Evolutionary conservation across 2,329 filamentous ascomycete genomes (phyloP).

Genomic region (Bipolaris zeicola): DNA sequence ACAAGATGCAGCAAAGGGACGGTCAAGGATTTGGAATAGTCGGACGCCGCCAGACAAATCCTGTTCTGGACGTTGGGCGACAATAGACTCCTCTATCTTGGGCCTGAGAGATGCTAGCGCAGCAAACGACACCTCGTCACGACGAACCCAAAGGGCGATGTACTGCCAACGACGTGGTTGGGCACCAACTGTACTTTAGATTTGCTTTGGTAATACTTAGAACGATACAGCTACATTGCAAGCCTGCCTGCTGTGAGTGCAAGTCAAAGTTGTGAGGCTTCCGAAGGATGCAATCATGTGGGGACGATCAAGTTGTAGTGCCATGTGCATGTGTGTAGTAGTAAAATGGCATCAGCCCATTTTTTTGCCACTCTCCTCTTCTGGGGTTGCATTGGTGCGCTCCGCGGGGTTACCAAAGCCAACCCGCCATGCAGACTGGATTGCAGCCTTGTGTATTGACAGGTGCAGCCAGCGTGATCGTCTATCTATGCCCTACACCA

Average conservation of each 20-base stretch:
- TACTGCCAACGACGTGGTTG: conserved; percentile 17
- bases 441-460: conserved; percentile 22
- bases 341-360: conserved; percentile 12
- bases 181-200: conserved; percentile 33
- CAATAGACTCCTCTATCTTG: conserved; percentile 15
- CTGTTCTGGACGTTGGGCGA: conserved; percentile 27
- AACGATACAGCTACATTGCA: conserved; percentile 25
- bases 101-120: conserved; percentile 23
- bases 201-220: conserved; percentile 19
- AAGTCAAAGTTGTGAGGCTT: conserved; percentile 1
- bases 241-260: conserved; percentile 4
- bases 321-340: neutral
- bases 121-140: conserved; percentile 27
- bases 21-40: conserved; percentile 17
- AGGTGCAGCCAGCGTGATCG: neutral
- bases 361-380: conserved; percentile 4
- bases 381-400: conserved; percentile 18
- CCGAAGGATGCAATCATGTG: neutral
- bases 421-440: conserved; percentile 9
- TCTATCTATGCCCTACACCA: conserved; percentile 9
- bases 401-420: conserved; percentile 20
- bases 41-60: conserved; percentile 11
- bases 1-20: conserved; percentile 22
- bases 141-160: conserved; percentile 20
- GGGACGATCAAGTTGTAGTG: conserved; percentile 1